Evolutionary conservation across 176 grass and related monocot species (phyloP).

Genomic region (Olyra latifolia): DNA sequence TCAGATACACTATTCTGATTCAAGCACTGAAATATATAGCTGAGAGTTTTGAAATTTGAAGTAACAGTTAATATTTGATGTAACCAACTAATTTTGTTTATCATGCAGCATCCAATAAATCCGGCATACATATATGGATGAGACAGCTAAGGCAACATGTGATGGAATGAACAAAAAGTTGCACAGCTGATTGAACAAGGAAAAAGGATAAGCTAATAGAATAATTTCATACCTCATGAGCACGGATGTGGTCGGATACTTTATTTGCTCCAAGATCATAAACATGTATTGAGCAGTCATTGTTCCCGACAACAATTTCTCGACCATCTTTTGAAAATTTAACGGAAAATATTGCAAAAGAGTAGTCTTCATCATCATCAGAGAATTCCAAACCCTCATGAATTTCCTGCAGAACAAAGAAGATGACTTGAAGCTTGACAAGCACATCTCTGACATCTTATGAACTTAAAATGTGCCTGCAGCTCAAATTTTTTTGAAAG

Average conservation of each 20-base stretch:
- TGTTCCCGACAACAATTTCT: conserved; percentile 88
- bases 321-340: conserved; percentile 89
- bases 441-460: conserved; percentile 16
- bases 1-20: background rate
- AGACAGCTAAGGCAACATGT: background rate
- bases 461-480: background rate
- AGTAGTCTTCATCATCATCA: conserved; percentile 36
- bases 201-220: background rate
- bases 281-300: conserved; percentile 69
- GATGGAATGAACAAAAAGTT: background rate
- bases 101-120: background rate
- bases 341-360: conserved; percentile 86
- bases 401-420: conserved; percentile 65
- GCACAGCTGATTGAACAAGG: background rate
- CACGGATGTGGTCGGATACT: conserved; percentile 52
- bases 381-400: conserved; percentile 77
- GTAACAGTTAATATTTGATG: background rate
- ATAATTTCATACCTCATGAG: conserved; percentile 61
- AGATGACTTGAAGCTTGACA: background rate
- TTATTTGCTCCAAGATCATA: conserved; percentile 89
- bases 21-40: background rate
- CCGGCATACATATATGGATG: background rate
- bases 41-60: background rate
- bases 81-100: background rate
- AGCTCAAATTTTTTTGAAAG: conserved; percentile 8